phyloP scores from a whole-genome alignment of 2,329 filamentous ascomycete species.

The Acrocalymma vagum region DNA sequence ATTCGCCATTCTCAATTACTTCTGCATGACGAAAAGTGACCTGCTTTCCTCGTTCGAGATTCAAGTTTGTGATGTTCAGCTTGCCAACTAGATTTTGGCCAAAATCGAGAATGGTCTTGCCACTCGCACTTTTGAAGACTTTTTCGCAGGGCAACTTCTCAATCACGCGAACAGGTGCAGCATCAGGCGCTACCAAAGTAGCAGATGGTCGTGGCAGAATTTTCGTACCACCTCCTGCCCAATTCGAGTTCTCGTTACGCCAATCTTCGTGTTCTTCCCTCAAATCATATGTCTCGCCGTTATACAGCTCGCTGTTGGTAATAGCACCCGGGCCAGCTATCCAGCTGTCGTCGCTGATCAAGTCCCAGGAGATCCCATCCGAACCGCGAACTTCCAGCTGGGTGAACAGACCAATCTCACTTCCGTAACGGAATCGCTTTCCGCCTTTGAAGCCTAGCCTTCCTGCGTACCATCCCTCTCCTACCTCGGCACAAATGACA shows the following conservation, averaged over 20 bases:
- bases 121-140: constrained; percentile 47
- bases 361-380: constrained; percentile 34
- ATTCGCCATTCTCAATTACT: constrained; percentile 60
- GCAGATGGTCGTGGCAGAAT: constrained; percentile 40
- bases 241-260: constrained; percentile 31
- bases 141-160: constrained; percentile 35
- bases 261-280: constrained; percentile 39
- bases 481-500: constrained; percentile 53
- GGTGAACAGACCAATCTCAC: constrained; percentile 51
- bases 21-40: constrained; percentile 63
- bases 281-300: constrained; percentile 62
- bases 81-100: constrained; percentile 67
- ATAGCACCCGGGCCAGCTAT: constrained; percentile 38
- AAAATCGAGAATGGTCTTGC: constrained; percentile 64
- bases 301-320: constrained; percentile 56
- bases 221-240: constrained; percentile 43
- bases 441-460: constrained; percentile 45
- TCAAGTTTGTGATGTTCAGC: constrained; percentile 51
- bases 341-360: constrained; percentile 53
- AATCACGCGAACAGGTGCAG: constrained; percentile 54
- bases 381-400: constrained; percentile 49
- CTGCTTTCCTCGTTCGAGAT: constrained; percentile 48
- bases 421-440: constrained; percentile 50
- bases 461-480: constrained; percentile 61
- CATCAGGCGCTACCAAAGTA: constrained; percentile 52